These are phyloP conservation scores for Eustoma russellianum DNA, from an alignment of 257 asterid genomes.

Conservation along the genomic window DNA sequence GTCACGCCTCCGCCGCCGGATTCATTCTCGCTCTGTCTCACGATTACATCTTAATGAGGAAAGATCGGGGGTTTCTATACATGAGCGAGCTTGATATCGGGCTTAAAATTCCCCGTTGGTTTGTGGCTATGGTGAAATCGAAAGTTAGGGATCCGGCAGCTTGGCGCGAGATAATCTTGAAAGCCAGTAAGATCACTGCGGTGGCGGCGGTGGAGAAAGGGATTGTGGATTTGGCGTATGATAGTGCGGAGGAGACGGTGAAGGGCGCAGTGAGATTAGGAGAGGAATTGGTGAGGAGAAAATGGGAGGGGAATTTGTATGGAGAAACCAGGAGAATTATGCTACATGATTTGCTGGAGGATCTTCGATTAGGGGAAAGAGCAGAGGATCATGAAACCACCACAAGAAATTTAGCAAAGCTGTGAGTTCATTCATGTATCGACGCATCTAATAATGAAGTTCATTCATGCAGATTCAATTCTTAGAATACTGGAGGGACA, in stretches of 20 bases:
- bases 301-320: constrained; percentile 44
- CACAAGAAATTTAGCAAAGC: constrained; percentile 9
- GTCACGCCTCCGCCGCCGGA: constrained; percentile 59
- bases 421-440: constrained; percentile 2
- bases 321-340: constrained; percentile 32
- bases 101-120: constrained; percentile 37
- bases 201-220: constrained; percentile 42
- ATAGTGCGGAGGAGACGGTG: constrained; percentile 37
- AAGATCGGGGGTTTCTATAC: constrained; percentile 45
- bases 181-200: constrained; percentile 35
- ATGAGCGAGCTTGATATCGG: constrained; percentile 59
- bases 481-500: too few species aligned
- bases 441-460: too few species aligned
- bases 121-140: constrained; percentile 25
- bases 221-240: constrained; percentile 42
- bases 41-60: constrained; percentile 53
- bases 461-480: too few species aligned
- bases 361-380: constrained; percentile 27
- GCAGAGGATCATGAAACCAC: constrained; percentile 20
- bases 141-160: constrained; percentile 31
- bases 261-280: constrained; percentile 45
- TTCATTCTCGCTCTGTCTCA: constrained; percentile 47
- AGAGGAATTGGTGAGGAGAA: constrained; percentile 33
- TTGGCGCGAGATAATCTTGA: constrained; percentile 45
- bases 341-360: constrained; percentile 24